Base-by-base conservation (phyloP, 768 basidiomycete genomes). In the Hericium coralloides region DNA sequence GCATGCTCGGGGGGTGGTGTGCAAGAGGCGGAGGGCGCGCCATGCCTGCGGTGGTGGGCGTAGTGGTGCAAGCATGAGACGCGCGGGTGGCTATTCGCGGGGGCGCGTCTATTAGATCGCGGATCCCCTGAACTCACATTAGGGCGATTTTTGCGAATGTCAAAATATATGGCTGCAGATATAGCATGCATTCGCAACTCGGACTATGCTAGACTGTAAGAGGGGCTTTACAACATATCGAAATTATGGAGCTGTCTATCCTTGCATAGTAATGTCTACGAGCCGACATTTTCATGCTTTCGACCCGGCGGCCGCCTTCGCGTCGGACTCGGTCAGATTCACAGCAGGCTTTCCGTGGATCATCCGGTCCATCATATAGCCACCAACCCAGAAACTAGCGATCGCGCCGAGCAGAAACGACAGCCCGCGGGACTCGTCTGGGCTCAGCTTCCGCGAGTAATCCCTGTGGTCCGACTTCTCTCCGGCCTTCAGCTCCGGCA, bases 331-430 rank as follows among this genome's bases (percentile, higher is more conserved):
- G 43, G 15, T 20, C 4, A 20, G n/a, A 10, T 50, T 36, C 20
- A 17, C 26, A 25, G 49, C 18, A 25, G 22, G 52, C 54, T 61
- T 60, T 14, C 61, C 59, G 45, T 60, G 68, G 41, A 60, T 61
- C 4, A 67, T 61, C 7, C 59, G 26, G 1, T 66, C 56, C 55
- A 57, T 52, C 18, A 70, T 57, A 55, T 62, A 37, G 12, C 73
- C 72, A 43, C 76, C 80, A 5, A 79, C 52, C 71, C 79, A 78
- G 0, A 80, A 81, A 4, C 77, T 73, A 9, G 67, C 76, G 10
- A 83, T 52, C 18, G 83, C 67, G 39, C 79, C 79, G 15, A 76
- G 67, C 18, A 85, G 64, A 14, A 73, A 62, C 67, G 73, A 81
- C n/a, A 77, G 59, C 2, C 83, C 83, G 41, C 50, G 72, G 58